phyloP scores from a whole-genome alignment of 345 rosid genomes.

The Aquilaria yunnanensis region DNA sequence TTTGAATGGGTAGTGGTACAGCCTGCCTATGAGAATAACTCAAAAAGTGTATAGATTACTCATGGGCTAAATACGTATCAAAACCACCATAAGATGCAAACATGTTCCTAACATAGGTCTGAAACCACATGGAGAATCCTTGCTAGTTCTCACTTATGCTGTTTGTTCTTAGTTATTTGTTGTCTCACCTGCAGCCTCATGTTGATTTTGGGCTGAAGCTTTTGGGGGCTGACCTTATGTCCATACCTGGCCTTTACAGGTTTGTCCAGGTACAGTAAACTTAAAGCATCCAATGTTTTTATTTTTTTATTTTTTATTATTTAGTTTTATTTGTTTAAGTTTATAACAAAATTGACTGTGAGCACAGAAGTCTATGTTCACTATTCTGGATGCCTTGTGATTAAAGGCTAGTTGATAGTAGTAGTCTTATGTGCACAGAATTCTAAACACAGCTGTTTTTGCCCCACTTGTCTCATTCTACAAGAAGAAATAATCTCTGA shows the following conservation, averaged over 20 bases:
- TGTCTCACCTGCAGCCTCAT: constrained; percentile 61
- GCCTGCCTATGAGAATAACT: too few species aligned
- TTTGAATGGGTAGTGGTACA: too few species aligned
- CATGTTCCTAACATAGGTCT: too few species aligned
- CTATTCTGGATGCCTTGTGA: constrained; percentile 9
- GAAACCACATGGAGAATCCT: too few species aligned
- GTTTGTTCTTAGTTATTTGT: not conserved
- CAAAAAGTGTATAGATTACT: too few species aligned
- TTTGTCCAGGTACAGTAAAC: constrained; percentile 65
- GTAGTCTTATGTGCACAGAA: too few species aligned
- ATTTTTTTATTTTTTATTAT: constrained; percentile 6
- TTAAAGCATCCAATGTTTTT: not conserved
- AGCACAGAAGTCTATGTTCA: constrained; percentile 9
- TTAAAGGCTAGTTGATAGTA: not conserved
- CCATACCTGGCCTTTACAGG: constrained; percentile 94
- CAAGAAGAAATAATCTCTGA: too few species aligned
- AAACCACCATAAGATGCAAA: too few species aligned
- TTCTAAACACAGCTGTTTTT: too few species aligned
- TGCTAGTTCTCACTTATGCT: too few species aligned
- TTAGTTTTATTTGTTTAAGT: not conserved
- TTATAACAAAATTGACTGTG: constrained; percentile 2
- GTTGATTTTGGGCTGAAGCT: constrained; percentile 94
- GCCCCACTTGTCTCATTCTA: too few species aligned
- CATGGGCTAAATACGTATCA: too few species aligned
- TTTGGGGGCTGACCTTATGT: constrained; percentile 94